These are phyloP conservation scores for Fusarium devonianum DNA, from an alignment of 2,329 filamentous ascomycete species.

Conservation along the genomic window DNA sequence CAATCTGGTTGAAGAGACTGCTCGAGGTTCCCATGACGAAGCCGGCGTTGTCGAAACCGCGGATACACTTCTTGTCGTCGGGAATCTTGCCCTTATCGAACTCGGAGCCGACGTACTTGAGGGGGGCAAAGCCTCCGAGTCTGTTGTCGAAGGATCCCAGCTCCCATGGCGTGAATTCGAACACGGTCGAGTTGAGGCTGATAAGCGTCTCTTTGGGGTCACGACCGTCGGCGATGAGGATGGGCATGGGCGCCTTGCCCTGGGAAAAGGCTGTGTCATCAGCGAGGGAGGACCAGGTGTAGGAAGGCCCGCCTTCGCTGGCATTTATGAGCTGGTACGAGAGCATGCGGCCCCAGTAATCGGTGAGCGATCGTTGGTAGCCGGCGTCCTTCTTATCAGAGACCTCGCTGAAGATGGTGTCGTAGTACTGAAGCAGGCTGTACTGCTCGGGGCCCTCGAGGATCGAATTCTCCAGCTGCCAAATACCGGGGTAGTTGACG, in stretches of 20 bases:
- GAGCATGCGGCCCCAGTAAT: slow-evolving; percentile 89
- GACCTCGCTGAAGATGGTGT: slow-evolving; percentile 46
- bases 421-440: slow-evolving; percentile 51
- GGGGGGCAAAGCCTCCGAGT: slow-evolving; percentile 66
- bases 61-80: slow-evolving; percentile 55
- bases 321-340: slow-evolving; percentile 85
- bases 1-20: slow-evolving; percentile 76
- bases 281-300: slow-evolving; percentile 79
- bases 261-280: slow-evolving; percentile 52
- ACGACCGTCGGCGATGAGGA: slow-evolving; percentile 58
- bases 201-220: slow-evolving; percentile 54
- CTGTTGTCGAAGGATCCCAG: slow-evolving; percentile 70
- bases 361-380: slow-evolving; percentile 73
- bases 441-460: slow-evolving; percentile 50
- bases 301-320: slow-evolving; percentile 73
- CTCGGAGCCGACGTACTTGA: slow-evolving; percentile 66
- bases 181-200: slow-evolving; percentile 65
- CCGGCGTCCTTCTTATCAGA: slow-evolving; percentile 50
- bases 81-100: slow-evolving; percentile 59
- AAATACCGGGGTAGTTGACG: slow-evolving; percentile 47
- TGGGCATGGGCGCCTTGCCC: slow-evolving; percentile 56
- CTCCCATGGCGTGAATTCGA: slow-evolving; percentile 72
- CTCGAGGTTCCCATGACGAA: slow-evolving; percentile 85
- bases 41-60: slow-evolving; percentile 79
- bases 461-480: slow-evolving; percentile 53